Base-by-base conservation (phyloP, 2,329 filamentous ascomycete species). In the Colletotrichum sp. region DNA sequence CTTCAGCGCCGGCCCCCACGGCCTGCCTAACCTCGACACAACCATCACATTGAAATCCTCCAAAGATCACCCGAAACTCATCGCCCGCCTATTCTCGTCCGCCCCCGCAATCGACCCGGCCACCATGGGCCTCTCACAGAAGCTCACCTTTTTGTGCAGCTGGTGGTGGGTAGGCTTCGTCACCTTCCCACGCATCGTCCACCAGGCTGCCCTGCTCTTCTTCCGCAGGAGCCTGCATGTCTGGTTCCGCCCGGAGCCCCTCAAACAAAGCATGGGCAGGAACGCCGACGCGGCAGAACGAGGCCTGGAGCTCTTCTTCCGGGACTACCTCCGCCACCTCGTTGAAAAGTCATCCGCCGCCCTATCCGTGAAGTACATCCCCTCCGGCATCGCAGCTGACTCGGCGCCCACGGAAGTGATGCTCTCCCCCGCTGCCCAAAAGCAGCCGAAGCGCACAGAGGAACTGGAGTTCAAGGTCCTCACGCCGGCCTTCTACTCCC, bases 111-210 rank as follows among this genome's bases (percentile, higher is more conserved):
- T 91, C 7, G 87, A 94, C 63, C 89, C 92, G 0, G 79, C 78
- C 0, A 79, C 79, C 0, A 85, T 93, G 81, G 84, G 82, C 1
- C n/a, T 81, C 0, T 70, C 82, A 48, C 83, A 87, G 7, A 90
- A 86, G 71, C 24, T 84, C 1, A 78, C 58, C 5, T 92, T 94
- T 75, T 77, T 93, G 5, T 73, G 81, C 4, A 80, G 81, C 3
- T 95, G 93, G 92, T 92, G 90, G 86, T 94, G 92, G 92, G 89
- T 94, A 12, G 92, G 91, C 3, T 87, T 94, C 32, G 84, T 90
- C 28, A 94, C 92, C 0, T 91, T 93, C 77, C 92, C 92, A 3
- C 87, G 93, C 30, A 94, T 94, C 62, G 81, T 92, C 24, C 89
- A 87, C 70, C 89, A 95, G 82, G 93, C 92, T 2, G 85, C 81